Conservation (phyloP, 1,139 yeast genomes). For the Ogataea hybrid region DNA sequence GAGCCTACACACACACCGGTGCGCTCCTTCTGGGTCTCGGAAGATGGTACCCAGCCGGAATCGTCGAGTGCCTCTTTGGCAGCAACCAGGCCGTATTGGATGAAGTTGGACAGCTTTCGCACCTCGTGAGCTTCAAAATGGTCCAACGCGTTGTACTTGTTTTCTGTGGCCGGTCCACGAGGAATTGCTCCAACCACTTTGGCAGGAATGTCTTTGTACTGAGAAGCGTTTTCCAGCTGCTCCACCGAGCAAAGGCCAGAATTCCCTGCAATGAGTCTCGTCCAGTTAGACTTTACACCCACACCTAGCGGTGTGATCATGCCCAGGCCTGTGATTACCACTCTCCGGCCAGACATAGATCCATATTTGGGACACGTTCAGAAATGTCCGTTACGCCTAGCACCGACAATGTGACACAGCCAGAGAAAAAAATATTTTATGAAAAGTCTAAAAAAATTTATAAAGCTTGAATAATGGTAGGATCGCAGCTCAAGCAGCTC, state of each 20-base stretch:
- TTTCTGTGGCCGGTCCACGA: slow-evolving; percentile 45
- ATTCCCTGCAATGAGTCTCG: slow-evolving; percentile 43
- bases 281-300: slow-evolving; percentile 57
- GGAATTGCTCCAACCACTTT: slow-evolving; percentile 60
- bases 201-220: neutral
- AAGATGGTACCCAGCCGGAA: slow-evolving; percentile 50
- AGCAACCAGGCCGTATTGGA: slow-evolving; percentile 79
- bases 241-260: slow-evolving; percentile 59
- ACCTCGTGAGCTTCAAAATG: slow-evolving; percentile 44
- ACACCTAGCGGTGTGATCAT: slow-evolving; percentile 83
- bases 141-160: slow-evolving; percentile 37
- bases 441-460: slow-evolving; percentile 5
- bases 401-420: slow-evolving; percentile 2
- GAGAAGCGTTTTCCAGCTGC: slow-evolving; percentile 41
- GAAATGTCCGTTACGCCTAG: slow-evolving; percentile 1
- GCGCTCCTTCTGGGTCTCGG: slow-evolving; percentile 35
- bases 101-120: slow-evolving; percentile 66
- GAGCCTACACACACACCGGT: slow-evolving; percentile 88
- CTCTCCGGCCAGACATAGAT: slow-evolving; percentile 42
- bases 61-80: slow-evolving; percentile 73
- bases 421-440: slow-evolving; percentile 6
- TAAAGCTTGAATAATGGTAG: slow-evolving; percentile 50
- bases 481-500: slow-evolving; percentile 82
- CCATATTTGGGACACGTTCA: neutral
- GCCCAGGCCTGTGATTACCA: slow-evolving; percentile 92